Evolutionary conservation across 2,329 filamentous ascomycete species (phyloP).

Genomic region (Phyllosticta paracitricarpa): DNA sequence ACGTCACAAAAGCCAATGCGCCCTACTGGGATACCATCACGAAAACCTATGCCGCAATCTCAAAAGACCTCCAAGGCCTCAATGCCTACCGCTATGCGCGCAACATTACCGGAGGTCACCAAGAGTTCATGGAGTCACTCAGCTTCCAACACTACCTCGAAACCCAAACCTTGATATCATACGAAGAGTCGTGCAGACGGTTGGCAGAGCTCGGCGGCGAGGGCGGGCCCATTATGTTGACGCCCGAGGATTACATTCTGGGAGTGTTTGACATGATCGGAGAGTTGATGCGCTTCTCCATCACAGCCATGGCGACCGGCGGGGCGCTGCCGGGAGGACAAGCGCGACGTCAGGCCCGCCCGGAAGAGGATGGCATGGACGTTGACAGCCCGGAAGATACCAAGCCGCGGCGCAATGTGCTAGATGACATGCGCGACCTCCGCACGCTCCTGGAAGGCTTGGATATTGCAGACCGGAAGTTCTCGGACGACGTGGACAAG

Average conservation of each 20-base stretch:
- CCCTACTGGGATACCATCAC: slow-evolving; percentile 62
- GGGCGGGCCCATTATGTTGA: slow-evolving; percentile 50
- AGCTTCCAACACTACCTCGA: slow-evolving; percentile 82
- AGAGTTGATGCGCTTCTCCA: slow-evolving; percentile 94
- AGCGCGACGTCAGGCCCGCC: slow-evolving; percentile 29
- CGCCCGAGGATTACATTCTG: slow-evolving; percentile 76
- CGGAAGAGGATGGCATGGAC: slow-evolving; percentile 25
- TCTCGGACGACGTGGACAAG: slow-evolving; percentile 56
- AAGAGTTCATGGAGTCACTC: slow-evolving; percentile 89
- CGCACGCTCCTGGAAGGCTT: slow-evolving; percentile 68
- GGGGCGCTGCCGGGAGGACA: slow-evolving; percentile 41
- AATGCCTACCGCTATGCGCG: slow-evolving; percentile 75
- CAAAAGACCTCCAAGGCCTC: slow-evolving; percentile 63
- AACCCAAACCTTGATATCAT: slow-evolving; percentile 63
- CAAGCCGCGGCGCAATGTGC: slow-evolving; percentile 50
- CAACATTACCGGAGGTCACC: slow-evolving; percentile 68
- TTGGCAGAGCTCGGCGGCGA: slow-evolving; percentile 28
- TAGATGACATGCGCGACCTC: slow-evolving; percentile 72
- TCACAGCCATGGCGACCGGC: slow-evolving; percentile 72
- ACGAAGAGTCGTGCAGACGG: slow-evolving; percentile 44
- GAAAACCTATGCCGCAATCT: slow-evolving; percentile 56
- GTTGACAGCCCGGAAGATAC: slow-evolving; percentile 21
- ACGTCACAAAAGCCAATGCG: slow-evolving; percentile 61
- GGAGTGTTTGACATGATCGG: slow-evolving; percentile 91
- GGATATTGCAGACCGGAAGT: slow-evolving; percentile 44